Conservation (phyloP, 2,329 filamentous ascomycete species). For the Helicocarpus griseus region DNA sequence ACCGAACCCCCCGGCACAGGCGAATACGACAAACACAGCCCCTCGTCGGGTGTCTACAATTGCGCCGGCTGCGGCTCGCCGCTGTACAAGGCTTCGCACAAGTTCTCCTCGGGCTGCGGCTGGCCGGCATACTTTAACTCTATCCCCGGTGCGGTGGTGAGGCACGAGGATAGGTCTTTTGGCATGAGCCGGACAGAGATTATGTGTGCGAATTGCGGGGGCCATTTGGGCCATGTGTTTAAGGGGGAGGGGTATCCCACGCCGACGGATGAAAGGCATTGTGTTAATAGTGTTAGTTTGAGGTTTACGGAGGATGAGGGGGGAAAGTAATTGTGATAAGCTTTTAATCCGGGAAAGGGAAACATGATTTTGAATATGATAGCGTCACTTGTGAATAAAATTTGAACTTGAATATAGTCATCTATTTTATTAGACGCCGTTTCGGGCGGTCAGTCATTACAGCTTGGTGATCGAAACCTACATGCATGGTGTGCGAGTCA, state of each 20-base stretch:
- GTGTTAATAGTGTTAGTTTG: slow-evolving; percentile 87
- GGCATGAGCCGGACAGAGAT: slow-evolving; percentile 90
- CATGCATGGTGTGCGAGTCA: too few species aligned
- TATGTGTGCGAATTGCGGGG: slow-evolving; percentile 87
- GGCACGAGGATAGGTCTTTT: slow-evolving; percentile 64
- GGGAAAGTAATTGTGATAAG: not conserved
- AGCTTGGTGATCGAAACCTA: too few species aligned
- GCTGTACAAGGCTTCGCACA: slow-evolving; percentile 85
- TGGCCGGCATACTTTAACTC: slow-evolving; percentile 98
- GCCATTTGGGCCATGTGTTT: slow-evolving; percentile 84
- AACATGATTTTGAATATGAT: too few species aligned
- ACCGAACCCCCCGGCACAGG: slow-evolving; percentile 76
- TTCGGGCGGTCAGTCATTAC: too few species aligned
- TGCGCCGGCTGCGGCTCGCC: slow-evolving; percentile 81
- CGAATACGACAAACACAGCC: slow-evolving; percentile 78
- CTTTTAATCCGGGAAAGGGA: slow-evolving; percentile 1
- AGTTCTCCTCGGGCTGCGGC: slow-evolving; percentile 92
- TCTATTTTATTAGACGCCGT: too few species aligned
- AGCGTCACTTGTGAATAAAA: too few species aligned
- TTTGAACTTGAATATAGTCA: too few species aligned
- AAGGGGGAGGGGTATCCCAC: slow-evolving; percentile 77
- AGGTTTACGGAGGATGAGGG: slow-evolving; percentile 64
- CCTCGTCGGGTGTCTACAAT: slow-evolving; percentile 66
- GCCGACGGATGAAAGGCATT: slow-evolving; percentile 92
- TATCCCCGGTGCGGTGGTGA: slow-evolving; percentile 77